Base-by-base conservation (phyloP, 1,284 basidiomycete species). In the Prillingera fragicola region DNA sequence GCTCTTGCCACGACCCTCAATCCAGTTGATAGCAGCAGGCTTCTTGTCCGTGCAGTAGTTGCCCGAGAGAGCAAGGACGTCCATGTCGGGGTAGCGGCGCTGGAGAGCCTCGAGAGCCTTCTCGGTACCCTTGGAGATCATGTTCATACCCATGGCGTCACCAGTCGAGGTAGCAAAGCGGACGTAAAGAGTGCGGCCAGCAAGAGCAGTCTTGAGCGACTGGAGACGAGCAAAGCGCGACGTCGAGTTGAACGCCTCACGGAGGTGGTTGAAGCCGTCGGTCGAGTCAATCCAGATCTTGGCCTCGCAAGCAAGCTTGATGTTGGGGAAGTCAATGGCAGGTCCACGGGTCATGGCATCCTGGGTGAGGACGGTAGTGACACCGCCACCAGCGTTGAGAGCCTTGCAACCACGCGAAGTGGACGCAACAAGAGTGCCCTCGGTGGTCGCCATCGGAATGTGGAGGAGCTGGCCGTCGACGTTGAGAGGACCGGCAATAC, bases 41-140 rank as follows among this genome's bases (percentile, higher is more conserved):
- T 99, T 99, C 84, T 99, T 99, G 75, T 99, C 95, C 45, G 90
- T 99, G 76, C 95, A 98, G 72, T 97, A 99, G 73, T 99, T 99
- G 40, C 94, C 95, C 4, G 85, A 90, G 9, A 99, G 78, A 12
- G 92, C 87, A 21, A 97, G 78, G n/a, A 92, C 82, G 59, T 83
- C 74, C 92, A 97, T 97, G 45, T 85, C 83, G 4, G 94, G 94
- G 77, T 90, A 98, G 63, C 83, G 74, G 52, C 78, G 76, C 56
- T 79, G 78, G 77, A 98, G 80, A 25, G 78, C 78, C 61, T 85
- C 86, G 15, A 99, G 79, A 17, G 91, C 89, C 72, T 88, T 88
- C 74, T 98, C 95, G 8, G 87, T 90, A 7, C 91, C 91, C 73
- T 94, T 94, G 21, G 84, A 86, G 65, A 91, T 89, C 94, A 99